Conservation (phyloP, 441 rosid genomes). For the Theobroma grandiflorum region DNA sequence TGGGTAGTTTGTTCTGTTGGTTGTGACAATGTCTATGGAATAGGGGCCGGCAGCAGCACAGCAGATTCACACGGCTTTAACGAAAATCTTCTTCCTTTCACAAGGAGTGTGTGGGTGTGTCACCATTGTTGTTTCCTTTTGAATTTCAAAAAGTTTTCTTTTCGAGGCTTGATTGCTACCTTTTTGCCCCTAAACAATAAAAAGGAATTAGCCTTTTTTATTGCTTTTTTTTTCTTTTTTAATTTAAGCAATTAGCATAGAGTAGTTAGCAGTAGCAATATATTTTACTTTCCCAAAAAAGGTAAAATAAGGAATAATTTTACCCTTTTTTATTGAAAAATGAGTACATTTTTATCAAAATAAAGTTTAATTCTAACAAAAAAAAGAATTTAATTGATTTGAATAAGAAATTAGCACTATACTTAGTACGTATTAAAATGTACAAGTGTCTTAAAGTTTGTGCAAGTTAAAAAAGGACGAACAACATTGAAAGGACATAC, state of each 20-base stretch:
- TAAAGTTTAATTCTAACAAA: no score
- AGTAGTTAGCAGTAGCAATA: no score
- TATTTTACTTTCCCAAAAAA: no score
- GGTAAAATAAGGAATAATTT: no score
- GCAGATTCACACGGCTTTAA: background rate
- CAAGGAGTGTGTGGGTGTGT: background rate
- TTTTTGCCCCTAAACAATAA: background rate
- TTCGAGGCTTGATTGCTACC: background rate
- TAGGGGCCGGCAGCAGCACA: background rate
- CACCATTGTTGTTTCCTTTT: constrained; percentile 10
- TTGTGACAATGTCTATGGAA: constrained; percentile 15
- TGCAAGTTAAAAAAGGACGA: no score
- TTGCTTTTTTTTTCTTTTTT: background rate
- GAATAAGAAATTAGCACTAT: no score
- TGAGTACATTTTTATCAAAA: no score
- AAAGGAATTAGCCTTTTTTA: background rate
- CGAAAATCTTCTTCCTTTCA: background rate
- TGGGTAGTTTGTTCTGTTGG: constrained; percentile 16
- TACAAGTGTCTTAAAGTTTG: no score
- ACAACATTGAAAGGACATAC: no score
- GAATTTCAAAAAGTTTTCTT: background rate
- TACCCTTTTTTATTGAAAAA: no score
- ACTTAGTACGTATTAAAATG: no score
- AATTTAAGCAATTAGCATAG: background rate
- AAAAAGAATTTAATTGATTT: no score